These are phyloP conservation scores for Dactylonectria estremocensis DNA, from an alignment of 2,329 filamentous ascomycete genomes.

Conservation along the genomic window DNA sequence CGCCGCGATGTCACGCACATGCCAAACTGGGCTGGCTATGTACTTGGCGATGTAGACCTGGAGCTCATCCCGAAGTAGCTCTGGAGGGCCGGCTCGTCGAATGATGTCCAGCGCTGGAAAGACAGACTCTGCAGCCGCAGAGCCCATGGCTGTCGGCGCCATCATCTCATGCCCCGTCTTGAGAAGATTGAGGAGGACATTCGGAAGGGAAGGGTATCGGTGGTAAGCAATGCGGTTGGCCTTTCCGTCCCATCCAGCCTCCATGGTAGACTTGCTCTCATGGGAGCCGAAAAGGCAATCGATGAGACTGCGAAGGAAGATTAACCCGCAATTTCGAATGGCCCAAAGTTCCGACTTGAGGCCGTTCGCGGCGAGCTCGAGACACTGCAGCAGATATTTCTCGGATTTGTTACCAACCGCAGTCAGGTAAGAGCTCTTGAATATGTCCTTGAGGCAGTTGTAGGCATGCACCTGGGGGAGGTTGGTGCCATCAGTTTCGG, in stretches of 20 bases:
- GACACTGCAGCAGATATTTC: constrained; percentile 78
- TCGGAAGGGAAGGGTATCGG: constrained; percentile 76
- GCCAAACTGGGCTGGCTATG: constrained; percentile 81
- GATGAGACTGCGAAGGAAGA: constrained; percentile 89
- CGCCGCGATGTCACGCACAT: constrained; percentile 85
- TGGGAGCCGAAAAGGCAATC: constrained; percentile 83
- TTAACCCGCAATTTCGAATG: constrained; percentile 92
- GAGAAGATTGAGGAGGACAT: constrained; percentile 75
- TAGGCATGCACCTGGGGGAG: constrained; percentile 94
- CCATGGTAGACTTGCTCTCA: constrained; percentile 76
- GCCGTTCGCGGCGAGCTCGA: constrained; percentile 85
- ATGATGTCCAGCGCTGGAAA: constrained; percentile 89
- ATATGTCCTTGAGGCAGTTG: constrained; percentile 93
- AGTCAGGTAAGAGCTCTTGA: constrained; percentile 85
- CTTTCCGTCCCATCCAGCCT: constrained; percentile 75
- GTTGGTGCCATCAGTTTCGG: constrained; percentile 74
- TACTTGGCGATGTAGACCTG: constrained; percentile 73
- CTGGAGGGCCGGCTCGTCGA: constrained; percentile 78
- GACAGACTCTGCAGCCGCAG: constrained; percentile 75
- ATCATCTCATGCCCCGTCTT: constrained; percentile 64
- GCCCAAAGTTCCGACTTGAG: constrained; percentile 91
- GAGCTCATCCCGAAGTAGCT: constrained; percentile 68
- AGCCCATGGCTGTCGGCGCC: constrained; percentile 53
- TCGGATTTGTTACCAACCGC: constrained; percentile 82
- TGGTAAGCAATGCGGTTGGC: constrained; percentile 78